Evolutionary conservation across 345 rosid genomes (phyloP), one percentile per base, ranked within the genome.

Genomic region (Boechera stricta): DNA sequence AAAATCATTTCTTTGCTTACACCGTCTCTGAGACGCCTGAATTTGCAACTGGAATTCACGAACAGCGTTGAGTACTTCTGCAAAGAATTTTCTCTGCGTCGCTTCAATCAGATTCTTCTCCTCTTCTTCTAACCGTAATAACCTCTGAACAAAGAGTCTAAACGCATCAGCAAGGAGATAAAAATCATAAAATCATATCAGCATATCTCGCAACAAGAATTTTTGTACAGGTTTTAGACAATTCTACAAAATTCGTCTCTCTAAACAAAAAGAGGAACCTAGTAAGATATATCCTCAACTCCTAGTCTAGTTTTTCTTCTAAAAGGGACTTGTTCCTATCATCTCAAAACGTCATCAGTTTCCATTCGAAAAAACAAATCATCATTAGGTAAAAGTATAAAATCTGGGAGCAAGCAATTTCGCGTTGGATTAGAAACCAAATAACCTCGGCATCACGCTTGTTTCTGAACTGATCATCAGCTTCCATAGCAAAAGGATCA

Each of bases 371-470:
- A 35, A 33, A 51, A 32, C 15, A 52, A 9, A 15, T 21, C 26
- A 49, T 29, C 3, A 59, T 41, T 5, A 18, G 33, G 36, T 11
- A 38, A 16, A 6, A 3, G 5, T 12, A 28, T 3, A 61, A 51
- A 31, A 31, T n/a, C 24, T 0, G 12, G n/a, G 8, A 39, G 32
- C 18, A 59, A 58, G 6, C 2, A 59, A 16, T 9, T 24, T 10
- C 56, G 42, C 0, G 10, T 29, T 7, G 18, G 7, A 38, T 52
- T 29, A 44, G 56, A 63, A 45, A 64, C 24, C 42, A 59, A 74
- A 61, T 76, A 29, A 95, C 99, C 98, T 95, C 99, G 2, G 90
- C 87, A 86, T 91, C 94, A 64, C 97, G 93, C 81, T 88, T 91
- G 87, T 91, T 91, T 71, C 97, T 84, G 77, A 87, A 84, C 72